Evolutionary conservation across 306 rosid species (phyloP).

Genomic region (Ceratonia siliqua): DNA sequence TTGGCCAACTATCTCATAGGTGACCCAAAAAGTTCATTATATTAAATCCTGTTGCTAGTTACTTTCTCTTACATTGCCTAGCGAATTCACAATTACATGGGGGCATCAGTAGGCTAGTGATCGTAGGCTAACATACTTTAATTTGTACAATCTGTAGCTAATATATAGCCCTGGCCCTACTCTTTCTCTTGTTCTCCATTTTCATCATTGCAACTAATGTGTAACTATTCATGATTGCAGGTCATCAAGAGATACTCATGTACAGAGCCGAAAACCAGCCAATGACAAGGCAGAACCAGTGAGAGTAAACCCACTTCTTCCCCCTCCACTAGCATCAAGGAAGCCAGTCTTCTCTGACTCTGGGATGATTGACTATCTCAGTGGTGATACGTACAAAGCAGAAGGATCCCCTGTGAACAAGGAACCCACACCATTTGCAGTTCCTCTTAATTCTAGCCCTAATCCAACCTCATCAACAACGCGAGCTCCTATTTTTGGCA

Average conservation of each 20-base stretch:
- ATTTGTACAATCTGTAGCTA: slow-evolving; percentile 7
- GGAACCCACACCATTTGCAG: slow-evolving; percentile 34
- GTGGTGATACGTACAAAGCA: slow-evolving; percentile 65
- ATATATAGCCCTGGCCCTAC: neutral
- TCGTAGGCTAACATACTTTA: slow-evolving; percentile 2
- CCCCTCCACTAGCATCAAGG: slow-evolving; percentile 62
- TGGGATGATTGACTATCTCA: slow-evolving; percentile 60
- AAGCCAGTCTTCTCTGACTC: slow-evolving; percentile 54
- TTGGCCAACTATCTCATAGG: slow-evolving; percentile 69
- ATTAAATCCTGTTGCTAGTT: neutral
- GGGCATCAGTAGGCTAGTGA: neutral
- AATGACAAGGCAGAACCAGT: slow-evolving; percentile 43
- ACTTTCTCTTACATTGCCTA: neutral
- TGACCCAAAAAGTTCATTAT: slow-evolving; percentile 24
- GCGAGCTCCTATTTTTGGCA: slow-evolving; percentile 42
- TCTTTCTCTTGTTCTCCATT: slow-evolving; percentile 6
- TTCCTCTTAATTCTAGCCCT: slow-evolving; percentile 39
- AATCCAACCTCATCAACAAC: slow-evolving; percentile 36
- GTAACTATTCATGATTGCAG: slow-evolving; percentile 40
- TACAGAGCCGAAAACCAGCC: slow-evolving; percentile 43
- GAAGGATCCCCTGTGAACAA: slow-evolving; percentile 41
- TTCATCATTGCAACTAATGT: slow-evolving; percentile 21
- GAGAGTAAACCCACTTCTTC: slow-evolving; percentile 44
- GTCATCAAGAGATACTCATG: slow-evolving; percentile 55
- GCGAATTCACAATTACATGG: neutral